phyloP scores from a whole-genome alignment of 2,329 filamentous ascomycete species.

The Colletotrichum sublineola region DNA sequence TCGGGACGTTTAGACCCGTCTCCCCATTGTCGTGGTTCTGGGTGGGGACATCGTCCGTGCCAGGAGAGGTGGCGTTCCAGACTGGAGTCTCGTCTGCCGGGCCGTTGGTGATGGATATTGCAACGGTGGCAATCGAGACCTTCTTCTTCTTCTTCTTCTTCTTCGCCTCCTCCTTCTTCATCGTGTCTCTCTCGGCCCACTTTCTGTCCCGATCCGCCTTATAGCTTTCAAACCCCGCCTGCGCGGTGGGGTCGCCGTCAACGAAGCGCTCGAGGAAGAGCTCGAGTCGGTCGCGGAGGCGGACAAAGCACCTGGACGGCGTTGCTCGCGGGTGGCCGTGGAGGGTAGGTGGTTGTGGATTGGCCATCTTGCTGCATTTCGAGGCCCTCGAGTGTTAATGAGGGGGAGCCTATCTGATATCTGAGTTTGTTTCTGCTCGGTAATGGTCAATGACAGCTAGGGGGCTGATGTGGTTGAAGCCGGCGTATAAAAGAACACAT shows the following conservation, averaged over 20 bases:
- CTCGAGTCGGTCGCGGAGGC: conserved; percentile 37
- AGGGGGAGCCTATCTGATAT: background rate
- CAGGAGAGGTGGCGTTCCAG: background rate
- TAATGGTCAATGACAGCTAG: background rate
- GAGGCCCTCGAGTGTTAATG: background rate
- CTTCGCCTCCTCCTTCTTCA: background rate
- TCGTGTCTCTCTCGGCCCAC: conserved; percentile 18
- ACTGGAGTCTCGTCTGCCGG: background rate
- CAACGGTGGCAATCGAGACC: background rate
- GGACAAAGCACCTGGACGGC: conserved; percentile 19
- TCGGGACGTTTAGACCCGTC: background rate
- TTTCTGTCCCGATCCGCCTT: conserved; percentile 23
- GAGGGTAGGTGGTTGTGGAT: background rate
- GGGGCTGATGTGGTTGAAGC: background rate
- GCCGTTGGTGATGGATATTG: background rate
- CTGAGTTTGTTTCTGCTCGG: background rate
- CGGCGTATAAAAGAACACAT: background rate
- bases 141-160: background rate
- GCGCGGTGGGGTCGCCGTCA: conserved; percentile 21
- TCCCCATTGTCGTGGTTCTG: background rate
- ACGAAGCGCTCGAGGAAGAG: conserved; percentile 30
- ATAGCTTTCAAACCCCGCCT: conserved; percentile 9
- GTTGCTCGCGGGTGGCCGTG: conserved; percentile 13
- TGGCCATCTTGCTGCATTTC: background rate
- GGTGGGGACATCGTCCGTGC: background rate